Base-by-base conservation (phyloP, 495 filamentous ascomycete genomes). In the Zalerion maritima region DNA sequence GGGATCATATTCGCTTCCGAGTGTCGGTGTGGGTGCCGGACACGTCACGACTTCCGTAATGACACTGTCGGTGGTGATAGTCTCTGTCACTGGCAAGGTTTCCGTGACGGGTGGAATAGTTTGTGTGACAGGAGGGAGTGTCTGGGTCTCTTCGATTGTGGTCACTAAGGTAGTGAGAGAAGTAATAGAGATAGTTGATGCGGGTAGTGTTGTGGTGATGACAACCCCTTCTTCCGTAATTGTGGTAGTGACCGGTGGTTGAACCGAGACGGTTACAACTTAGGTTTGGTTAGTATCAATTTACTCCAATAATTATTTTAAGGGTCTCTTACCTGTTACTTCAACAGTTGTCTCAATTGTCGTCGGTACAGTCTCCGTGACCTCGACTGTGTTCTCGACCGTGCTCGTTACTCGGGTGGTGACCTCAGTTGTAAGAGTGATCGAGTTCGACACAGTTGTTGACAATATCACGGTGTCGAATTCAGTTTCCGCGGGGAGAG, bases 41-140 rank as follows among this genome's bases (percentile, higher is more conserved):
- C 57, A 61, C 4, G 44, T 37, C 6, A 40, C 47, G 8, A 57
- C 42, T 2, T 39, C 17, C 6, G 35, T 45, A 21, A 52, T 42
- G 13, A 43, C 29, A n/a, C n/a, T n/a, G n/a, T n/a, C n/a, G 3
- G 49, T 38, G 6, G 46, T 41, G 10, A 31, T 13, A 18, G 18
- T 17, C 5, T 16, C 12, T 11, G 19, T 7, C 17, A 20, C 15
- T 26, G 18, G 10, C 8, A 21, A 4, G 15, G 23, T 21, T 18
- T 3, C 13, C 3, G 25, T 31, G 6, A 14, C 13, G 15, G 22
- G 6, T 14, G 31, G 31, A 7, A 45, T 17, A 0, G 38, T 40
- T 3, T 35, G 23, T 1, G 43, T 49, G 4, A 29, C 29, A 6
- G 41, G 32, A 14, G 45, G 42, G 11, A 25, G 32, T 2, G 48